phyloP scores from a whole-genome alignment of 495 filamentous ascomycete genomes.

The Hypoxylon fragiforme region DNA sequence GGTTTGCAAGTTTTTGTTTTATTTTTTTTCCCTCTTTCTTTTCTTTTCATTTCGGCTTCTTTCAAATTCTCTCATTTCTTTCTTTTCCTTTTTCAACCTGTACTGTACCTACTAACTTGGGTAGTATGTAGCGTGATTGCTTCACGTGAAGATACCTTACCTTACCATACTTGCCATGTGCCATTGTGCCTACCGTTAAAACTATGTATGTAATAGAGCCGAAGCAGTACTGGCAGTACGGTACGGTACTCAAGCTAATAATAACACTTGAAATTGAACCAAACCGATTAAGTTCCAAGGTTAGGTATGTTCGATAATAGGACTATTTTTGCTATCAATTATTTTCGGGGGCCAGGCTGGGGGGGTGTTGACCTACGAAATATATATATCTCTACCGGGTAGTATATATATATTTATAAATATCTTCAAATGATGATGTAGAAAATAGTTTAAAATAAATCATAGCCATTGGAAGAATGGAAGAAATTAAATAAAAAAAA shows the following conservation, averaged over 20 bases:
- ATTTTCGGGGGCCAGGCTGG: slow-evolving; percentile 19
- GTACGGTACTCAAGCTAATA: no score
- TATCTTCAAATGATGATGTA: no score
- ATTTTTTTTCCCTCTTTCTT: slow-evolving; percentile 1
- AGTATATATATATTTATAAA: background rate
- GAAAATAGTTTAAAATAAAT: no score
- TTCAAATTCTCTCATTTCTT: background rate
- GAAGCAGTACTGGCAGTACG: no score
- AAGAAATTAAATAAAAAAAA: slow-evolving; percentile 6
- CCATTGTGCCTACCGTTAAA: background rate
- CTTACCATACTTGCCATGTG: no score
- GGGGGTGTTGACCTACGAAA: slow-evolving; percentile 15
- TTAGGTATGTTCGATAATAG: slow-evolving; percentile 15
- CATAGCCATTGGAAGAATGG: slow-evolving; percentile 7
- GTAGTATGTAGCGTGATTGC: background rate
- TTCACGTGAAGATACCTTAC: background rate
- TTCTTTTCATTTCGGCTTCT: no score
- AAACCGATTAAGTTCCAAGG: slow-evolving; percentile 29
- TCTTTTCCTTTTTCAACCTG: background rate
- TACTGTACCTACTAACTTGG: background rate
- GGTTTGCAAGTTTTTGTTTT: no score
- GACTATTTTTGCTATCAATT: slow-evolving; percentile 1
- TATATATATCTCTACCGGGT: background rate
- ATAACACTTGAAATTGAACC: no score
- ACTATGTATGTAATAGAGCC: background rate